Percentiles rank a stretch among this genome's conserved stretches.
These are phyloP conservation scores for Beauveria pseudobassiana DNA, from an alignment of 2,329 filamentous ascomycete genomes.

Conservation along the genomic window DNA sequence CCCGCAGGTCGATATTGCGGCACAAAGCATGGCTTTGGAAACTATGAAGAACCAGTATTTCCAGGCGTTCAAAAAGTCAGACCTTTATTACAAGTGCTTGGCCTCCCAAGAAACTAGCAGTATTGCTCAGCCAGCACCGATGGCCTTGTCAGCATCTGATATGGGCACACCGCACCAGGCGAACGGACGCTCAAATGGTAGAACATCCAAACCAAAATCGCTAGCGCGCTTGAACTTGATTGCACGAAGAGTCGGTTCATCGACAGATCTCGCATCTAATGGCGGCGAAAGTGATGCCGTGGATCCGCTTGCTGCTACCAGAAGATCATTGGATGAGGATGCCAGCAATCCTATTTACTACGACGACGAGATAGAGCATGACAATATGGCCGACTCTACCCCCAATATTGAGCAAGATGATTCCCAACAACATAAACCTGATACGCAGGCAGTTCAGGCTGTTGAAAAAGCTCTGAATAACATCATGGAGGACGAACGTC, in stretches of 20 bases:
- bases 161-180: not conserved
- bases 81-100: constrained; percentile 92
- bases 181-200: constrained; percentile 24
- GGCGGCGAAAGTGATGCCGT: constrained; percentile 29
- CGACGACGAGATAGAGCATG: constrained; percentile 69
- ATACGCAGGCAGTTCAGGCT: constrained; percentile 78
- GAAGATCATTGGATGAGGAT: constrained; percentile 65
- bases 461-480: constrained; percentile 89
- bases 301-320: constrained; percentile 36
- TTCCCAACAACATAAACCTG: constrained; percentile 48
- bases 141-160: constrained; percentile 16
- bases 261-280: constrained; percentile 37
- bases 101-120: constrained; percentile 69
- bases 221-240: constrained; percentile 36
- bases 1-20: constrained; percentile 73
- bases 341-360: constrained; percentile 58
- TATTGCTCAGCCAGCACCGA: constrained; percentile 19
- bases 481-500: constrained; percentile 75
- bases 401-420: constrained; percentile 69
- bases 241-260: constrained; percentile 37
- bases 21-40: constrained; percentile 77
- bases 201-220: constrained; percentile 36
- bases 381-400: constrained; percentile 63
- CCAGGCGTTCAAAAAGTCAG: constrained; percentile 81
- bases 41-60: constrained; percentile 78